Base-by-base conservation (phyloP, 768 basidiomycete genomes). In the Amanita rubescens region DNA sequence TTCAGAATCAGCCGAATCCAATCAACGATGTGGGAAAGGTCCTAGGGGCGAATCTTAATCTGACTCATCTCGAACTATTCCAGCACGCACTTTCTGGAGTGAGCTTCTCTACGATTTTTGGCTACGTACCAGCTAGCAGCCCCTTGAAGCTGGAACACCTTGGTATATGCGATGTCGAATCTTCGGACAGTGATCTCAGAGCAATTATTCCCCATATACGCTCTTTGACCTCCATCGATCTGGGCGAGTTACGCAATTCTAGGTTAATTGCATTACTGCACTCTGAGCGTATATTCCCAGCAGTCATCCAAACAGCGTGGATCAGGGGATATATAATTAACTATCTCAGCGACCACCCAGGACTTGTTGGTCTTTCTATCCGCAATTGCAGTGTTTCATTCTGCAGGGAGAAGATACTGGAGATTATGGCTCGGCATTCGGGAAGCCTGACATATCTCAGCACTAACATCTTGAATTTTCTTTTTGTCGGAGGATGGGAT, bases 1-100 rank as follows among this genome's bases (percentile, higher is more conserved):
- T n/a, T n/a, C n/a, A n/a, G n/a, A n/a, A n/a, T n/a, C n/a, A n/a
- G n/a, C n/a, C n/a, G n/a, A n/a, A n/a, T n/a, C n/a, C 51, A 43
- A 51, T 51, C 19, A 17, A 51, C 39, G 51, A 32, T 11, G 32
- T 51, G 14, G 39, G 41, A 17, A 38, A 42, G 30, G 39, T 51
- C 30, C 30, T 51, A 30, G 51, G 37, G 5, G 19, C 12, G 10
- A 51, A 51, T 12, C 39, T 39, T 25, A 11, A 27, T 17, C 20
- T 51, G 27, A 43, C 51, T n/a, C 41, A 51, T 25, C 51, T 51
- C 11, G 32, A 20, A 20, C 27, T 51, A 30, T 5, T 43, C 6
- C n/a, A n/a, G n/a, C n/a, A n/a, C n/a, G 27, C 24, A n/a, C 20
- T 35, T 8, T 12, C 20, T 22, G 15, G 15, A 22, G 49, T 15